Base-by-base conservation (phyloP, 352 stramenopile species). In the Pythium vanterpoolii region DNA sequence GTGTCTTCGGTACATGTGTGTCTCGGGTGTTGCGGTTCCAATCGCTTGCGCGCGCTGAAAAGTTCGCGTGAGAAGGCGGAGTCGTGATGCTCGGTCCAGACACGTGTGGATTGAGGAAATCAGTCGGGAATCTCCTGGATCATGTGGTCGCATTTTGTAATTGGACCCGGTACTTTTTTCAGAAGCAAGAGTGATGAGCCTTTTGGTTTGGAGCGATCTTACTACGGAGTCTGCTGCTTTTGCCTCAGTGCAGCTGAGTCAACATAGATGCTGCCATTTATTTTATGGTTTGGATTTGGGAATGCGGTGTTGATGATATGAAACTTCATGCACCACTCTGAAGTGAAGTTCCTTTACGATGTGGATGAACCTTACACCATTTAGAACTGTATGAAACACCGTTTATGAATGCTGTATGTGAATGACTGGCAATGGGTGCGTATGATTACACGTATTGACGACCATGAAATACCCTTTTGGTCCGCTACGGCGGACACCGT, bases 291-390 rank as follows among this genome's bases (percentile, higher is more conserved):
- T 40, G 34, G 7, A 40, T 53, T 10, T 60, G 30, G 68, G 19
- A 65, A 40, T 79, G 55, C 9, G 45, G 47, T 81, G 83, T 90
- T 87, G 67, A 87, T 91, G 84, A 94, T 90, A 79, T 77, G 64
- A 94, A 66, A 61, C 67, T 83, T 91, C 80, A 94, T 92, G 84
- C 84, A 94, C 84, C 84, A 94, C 84, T 87, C 84, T 79, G 82
- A 92, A 71, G 58, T 60, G 62, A 49, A 66, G 24, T 66, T 51
- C 42, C 49, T 64, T 60, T 34, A 62, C 66, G 66, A 62, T 90
- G 81, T 87, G 68, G 81, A 90, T 75, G 76, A 77, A 72, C 59
- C 61, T 53, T 77, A 74, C 74, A 88, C 81, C 79, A 76, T 73
- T 75, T 59, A 28, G 42, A 30, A 30, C 24, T 69, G 54, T 68